phyloP scores from a whole-genome alignment of 139 green algal species.

The Trebouxia sp. region DNA sequence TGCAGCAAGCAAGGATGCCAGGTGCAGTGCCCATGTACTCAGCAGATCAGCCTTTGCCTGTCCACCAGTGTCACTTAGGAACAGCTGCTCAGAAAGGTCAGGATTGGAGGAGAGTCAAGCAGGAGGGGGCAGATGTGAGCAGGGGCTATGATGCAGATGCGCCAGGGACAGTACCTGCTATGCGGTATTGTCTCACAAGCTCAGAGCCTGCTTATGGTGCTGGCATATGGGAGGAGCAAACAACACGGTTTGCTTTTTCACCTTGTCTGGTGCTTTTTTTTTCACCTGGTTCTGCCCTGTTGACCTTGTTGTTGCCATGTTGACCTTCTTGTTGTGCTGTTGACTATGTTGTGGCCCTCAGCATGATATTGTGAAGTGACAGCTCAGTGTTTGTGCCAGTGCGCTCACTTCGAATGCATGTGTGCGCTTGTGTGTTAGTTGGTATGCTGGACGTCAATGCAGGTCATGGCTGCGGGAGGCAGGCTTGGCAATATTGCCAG shows the following conservation, averaged over 20 bases:
- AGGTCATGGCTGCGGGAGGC: slow-evolving; percentile 7
- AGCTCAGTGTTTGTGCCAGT: too few relatives aligned
- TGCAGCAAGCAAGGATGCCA: too few relatives aligned
- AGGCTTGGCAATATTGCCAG: not conserved
- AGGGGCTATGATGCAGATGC: not conserved
- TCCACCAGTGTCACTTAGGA: too few relatives aligned
- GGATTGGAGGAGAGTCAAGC: not conserved
- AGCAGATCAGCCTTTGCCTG: not conserved
- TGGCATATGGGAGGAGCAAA: slow-evolving; percentile 22
- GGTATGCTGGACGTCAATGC: not conserved
- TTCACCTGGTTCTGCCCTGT: too few relatives aligned
- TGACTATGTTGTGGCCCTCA: not conserved
- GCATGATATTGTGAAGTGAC: too few relatives aligned
- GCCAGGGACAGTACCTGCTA: not conserved
- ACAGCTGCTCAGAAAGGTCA: too few relatives aligned
- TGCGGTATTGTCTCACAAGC: slow-evolving; percentile 11
- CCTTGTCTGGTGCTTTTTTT: not conserved
- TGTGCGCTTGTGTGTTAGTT: not conserved
- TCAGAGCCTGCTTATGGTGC: slow-evolving; percentile 14
- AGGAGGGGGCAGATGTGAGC: not conserved
- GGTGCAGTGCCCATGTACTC: not conserved
- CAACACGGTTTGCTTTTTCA: not conserved
- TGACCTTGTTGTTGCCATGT: not conserved
- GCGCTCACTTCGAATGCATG: too few relatives aligned
- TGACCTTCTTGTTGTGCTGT: not conserved